Evolutionary conservation across 768 basidiomycete genomes (phyloP).

Genomic region (Boletus vinaceobasis): DNA sequence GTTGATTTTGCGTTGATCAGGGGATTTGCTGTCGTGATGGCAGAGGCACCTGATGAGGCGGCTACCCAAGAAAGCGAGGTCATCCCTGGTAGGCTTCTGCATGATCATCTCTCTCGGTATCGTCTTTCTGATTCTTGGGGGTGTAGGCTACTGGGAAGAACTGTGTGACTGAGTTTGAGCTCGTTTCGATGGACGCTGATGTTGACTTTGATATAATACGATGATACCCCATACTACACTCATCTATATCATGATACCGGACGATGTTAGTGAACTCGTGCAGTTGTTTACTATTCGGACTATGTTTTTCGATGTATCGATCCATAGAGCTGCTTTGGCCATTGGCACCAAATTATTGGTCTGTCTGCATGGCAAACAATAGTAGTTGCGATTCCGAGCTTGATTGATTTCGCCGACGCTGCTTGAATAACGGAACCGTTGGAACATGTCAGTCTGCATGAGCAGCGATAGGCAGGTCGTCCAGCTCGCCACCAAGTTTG

Average conservation of each 20-base stretch:
- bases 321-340: too few species aligned
- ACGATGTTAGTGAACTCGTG: too few species aligned
- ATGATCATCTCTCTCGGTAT: neutral
- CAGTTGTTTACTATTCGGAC: neutral
- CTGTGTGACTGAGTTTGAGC: conserved; percentile 1
- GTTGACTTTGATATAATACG: neutral
- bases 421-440: too few species aligned
- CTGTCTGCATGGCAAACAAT: too few species aligned
- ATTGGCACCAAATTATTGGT: too few species aligned
- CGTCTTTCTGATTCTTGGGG: neutral
- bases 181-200: neutral
- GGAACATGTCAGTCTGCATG: too few species aligned
- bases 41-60: conserved; percentile 7
- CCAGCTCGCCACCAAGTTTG: too few species aligned
- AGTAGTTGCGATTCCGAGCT: too few species aligned
- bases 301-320: neutral
- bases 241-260: neutral
- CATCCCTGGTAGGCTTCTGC: conserved; percentile 9
- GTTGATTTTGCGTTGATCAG: neutral
- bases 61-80: conserved; percentile 1
- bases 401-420: too few species aligned
- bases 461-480: too few species aligned
- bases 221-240: neutral
- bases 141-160: conserved; percentile 4
- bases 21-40: conserved; percentile 21